Base-by-base conservation (phyloP, 768 basidiomycete species). In the Terana coerulea region DNA sequence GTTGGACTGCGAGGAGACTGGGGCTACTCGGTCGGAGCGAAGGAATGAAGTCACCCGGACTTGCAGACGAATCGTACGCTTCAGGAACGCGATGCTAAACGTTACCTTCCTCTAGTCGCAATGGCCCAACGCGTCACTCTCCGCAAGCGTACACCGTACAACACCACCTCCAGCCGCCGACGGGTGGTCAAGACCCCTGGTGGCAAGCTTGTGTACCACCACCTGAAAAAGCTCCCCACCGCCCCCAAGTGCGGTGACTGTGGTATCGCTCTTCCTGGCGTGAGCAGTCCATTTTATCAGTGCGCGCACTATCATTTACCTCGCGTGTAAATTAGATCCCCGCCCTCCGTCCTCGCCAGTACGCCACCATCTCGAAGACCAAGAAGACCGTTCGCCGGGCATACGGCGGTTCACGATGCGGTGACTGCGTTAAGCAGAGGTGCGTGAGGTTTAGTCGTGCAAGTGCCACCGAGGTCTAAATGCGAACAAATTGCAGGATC, bases 101-200 rank as follows among this genome's bases (percentile, higher is more conserved):
- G 5, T 5, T 21, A 14, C 9, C 14, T 21, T 22, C n/a, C n/a
- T n/a, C 37, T 30, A 50, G 29, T 42, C 29, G 19, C 30, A 74
- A 98, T 98, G 95, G 93, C 92, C 74, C 95, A 98, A 84, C 93
- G 97, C 69, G 95, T 99, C 66, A 97, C 94, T 65, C 92, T 99
- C 77, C 89, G 97, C 78, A 99, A 97, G 76, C 92, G 97, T 70
- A 86, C 87, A 61, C 84, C 93, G 19, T 97, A 99, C 82, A 98
- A 97, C 85, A 98, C 97, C 73, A 85, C 86, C 64, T 98, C 95
- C 53, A 94, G 88, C 82, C 84, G 92, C 68, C 81, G 95, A 69
- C 87, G 94, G 62, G 81, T 98, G 59, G 84, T 98, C 55, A 98
- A 98, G 81, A 98, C 97, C 31, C 97, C 97, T 49, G 97, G 95